These are phyloP conservation scores for Colletotrichum sp. DNA, from an alignment of 2,329 filamentous ascomycete species.

Conservation along the genomic window DNA sequence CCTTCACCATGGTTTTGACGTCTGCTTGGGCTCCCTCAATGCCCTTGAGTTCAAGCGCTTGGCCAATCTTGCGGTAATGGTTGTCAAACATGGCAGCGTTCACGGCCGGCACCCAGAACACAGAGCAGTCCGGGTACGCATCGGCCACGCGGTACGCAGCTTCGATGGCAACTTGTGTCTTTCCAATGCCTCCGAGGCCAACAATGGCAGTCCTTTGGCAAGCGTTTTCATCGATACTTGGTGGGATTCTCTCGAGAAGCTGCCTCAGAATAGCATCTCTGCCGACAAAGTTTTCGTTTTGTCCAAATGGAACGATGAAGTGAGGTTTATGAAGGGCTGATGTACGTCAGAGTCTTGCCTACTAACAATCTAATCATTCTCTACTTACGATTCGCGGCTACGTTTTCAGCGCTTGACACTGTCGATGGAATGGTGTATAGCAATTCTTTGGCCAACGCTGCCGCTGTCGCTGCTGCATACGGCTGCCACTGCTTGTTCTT, in stretches of 20 bases:
- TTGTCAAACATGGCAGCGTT: rapidly evolving
- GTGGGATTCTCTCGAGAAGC: constrained; percentile 20
- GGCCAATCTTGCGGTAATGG: neutral
- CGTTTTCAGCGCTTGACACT: neutral
- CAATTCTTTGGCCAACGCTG: constrained; percentile 24
- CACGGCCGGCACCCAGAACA: neutral
- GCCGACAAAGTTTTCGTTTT: neutral
- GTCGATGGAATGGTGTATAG: neutral
- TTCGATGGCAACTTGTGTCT: constrained; percentile 44
- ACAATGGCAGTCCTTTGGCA: constrained; percentile 30
- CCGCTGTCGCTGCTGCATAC: constrained; percentile 36
- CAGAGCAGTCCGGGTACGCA: neutral
- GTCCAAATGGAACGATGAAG: neutral
- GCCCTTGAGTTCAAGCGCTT: no score
- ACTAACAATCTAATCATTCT: no score
- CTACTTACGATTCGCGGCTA: neutral
- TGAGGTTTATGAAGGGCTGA: neutral
- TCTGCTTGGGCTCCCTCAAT: no score
- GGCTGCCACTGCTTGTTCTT: constrained; percentile 41
- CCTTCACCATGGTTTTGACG: no score
- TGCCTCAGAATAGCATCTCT: neutral
- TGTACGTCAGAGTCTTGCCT: no score
- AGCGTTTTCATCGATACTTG: constrained; percentile 5
- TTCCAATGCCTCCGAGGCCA: constrained; percentile 40
- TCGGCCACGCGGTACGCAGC: constrained; percentile 26